Evolutionary conservation across 2,329 filamentous ascomycete species (phyloP).

Genomic region (Dactylellina drechsleri): DNA sequence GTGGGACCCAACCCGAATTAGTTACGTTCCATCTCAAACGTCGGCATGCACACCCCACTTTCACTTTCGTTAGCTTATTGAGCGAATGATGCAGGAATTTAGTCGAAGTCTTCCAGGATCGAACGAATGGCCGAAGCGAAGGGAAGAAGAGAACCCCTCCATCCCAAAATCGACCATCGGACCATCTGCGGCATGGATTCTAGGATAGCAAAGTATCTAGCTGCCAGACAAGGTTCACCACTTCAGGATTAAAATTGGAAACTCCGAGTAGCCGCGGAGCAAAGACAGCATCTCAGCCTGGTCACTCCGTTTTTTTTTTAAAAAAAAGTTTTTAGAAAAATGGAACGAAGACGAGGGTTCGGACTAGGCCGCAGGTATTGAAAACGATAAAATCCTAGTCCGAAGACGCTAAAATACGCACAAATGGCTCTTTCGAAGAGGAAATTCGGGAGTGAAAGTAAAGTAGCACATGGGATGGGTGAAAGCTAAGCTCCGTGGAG

Average conservation of each 20-base stretch:
- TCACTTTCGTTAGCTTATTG: background rate
- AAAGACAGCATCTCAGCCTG: no score
- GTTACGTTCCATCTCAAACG: no score
- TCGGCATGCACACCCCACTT: constrained; percentile 27
- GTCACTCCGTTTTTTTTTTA: no score
- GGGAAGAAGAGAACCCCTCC: constrained; percentile 12
- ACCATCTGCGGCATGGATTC: no score
- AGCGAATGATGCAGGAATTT: no score
- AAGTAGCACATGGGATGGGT: no score
- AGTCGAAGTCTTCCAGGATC: no score
- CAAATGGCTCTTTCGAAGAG: constrained; percentile 38
- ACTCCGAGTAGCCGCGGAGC: constrained; percentile 38
- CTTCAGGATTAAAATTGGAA: constrained; percentile 5
- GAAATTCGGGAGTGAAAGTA: background rate
- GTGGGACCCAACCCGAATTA: no score
- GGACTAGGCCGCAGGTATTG: constrained; percentile 29
- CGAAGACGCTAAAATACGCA: constrained; percentile 44
- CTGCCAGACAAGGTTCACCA: no score
- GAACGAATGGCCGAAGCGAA: constrained; percentile 18
- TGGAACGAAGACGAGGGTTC: constrained; percentile 2
- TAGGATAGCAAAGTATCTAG: no score
- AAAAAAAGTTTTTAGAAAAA: no score
- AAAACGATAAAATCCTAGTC: background rate
- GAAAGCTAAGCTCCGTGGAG: no score
- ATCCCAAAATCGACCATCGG: constrained; percentile 1